Percentiles rank a stretch among this genome's conserved stretches.
Conservation (phyloP, 768 basidiomycete species). For the Amylocystis lapponica region DNA sequence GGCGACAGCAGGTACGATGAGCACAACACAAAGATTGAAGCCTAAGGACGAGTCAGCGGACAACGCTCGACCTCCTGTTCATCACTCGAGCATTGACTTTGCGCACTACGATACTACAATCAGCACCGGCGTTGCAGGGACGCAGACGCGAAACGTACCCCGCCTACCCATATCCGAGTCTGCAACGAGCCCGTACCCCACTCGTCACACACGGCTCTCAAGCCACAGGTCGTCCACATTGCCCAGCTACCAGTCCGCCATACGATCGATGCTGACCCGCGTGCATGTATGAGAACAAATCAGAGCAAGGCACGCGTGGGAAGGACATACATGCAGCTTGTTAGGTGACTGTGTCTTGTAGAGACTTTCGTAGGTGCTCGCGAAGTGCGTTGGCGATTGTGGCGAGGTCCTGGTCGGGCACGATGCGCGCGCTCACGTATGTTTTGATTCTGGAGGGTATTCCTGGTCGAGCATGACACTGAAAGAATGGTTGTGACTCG, state of each 20-base stretch:
- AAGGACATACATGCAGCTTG: slow-evolving; percentile 49
- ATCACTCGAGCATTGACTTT: no score
- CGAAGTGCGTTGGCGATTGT: slow-evolving; percentile 58
- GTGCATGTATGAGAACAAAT: no score
- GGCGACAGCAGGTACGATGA: no score
- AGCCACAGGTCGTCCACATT: slow-evolving; percentile 81
- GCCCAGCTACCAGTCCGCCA: slow-evolving; percentile 96
- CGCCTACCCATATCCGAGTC: slow-evolving; percentile 93
- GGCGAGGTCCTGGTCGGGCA: slow-evolving; percentile 86
- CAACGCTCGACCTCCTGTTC: no score
- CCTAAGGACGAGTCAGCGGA: no score
- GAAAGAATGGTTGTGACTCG: no score
- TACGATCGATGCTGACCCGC: slow-evolving; percentile 74
- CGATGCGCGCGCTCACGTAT: slow-evolving; percentile 85
- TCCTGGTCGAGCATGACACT: no score
- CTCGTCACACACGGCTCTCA: slow-evolving; percentile 78
- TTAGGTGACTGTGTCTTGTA: slow-evolving; percentile 60
- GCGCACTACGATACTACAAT: no score
- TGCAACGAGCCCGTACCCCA: slow-evolving; percentile 85
- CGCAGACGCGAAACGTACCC: no score
- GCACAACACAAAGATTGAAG: no score
- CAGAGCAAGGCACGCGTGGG: neutral
- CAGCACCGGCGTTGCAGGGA: no score
- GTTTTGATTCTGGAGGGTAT: slow-evolving; percentile 85
- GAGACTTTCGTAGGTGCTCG: slow-evolving; percentile 58